phyloP scores from a whole-genome alignment of 73 alveolate genomes.

The Tetrahymena malaccensis region DNA sequence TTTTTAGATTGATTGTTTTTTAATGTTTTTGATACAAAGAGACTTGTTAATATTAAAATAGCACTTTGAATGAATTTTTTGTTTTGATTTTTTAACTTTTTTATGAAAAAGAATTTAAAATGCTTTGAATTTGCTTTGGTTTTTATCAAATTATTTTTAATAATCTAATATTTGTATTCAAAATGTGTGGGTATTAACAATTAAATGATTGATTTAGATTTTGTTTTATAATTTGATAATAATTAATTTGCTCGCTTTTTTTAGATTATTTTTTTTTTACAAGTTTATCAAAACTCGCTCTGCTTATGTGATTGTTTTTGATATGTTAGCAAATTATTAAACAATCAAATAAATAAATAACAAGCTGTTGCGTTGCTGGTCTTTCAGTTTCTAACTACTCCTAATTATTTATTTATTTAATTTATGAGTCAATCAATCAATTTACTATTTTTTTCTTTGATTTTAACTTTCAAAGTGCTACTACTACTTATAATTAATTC shows the following conservation, averaged over 20 bases:
- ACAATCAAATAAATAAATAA: neutral
- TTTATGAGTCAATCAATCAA: neutral
- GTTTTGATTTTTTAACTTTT: neutral
- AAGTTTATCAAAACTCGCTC: neutral
- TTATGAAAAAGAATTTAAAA: neutral
- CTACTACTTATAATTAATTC: neutral
- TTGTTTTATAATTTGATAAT: neutral
- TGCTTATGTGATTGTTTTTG: neutral
- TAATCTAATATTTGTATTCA: neutral
- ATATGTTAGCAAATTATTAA: neutral
- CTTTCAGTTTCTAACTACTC: neutral
- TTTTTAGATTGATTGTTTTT: neutral
- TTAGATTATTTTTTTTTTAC: neutral
- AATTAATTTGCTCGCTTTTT: neutral
- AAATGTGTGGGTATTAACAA: neutral
- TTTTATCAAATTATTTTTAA: neutral
- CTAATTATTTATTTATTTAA: too few relatives aligned
- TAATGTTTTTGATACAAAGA: neutral
- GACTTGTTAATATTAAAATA: neutral
- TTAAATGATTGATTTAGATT: neutral
- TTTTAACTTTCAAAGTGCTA: neutral
- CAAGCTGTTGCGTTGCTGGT: neutral
- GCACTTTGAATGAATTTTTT: neutral
- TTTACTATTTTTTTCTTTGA: neutral
- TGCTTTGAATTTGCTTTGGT: neutral